Base-by-base conservation (phyloP, 805 yeast species). In the Wickerhamomyces ciferrii region DNA sequence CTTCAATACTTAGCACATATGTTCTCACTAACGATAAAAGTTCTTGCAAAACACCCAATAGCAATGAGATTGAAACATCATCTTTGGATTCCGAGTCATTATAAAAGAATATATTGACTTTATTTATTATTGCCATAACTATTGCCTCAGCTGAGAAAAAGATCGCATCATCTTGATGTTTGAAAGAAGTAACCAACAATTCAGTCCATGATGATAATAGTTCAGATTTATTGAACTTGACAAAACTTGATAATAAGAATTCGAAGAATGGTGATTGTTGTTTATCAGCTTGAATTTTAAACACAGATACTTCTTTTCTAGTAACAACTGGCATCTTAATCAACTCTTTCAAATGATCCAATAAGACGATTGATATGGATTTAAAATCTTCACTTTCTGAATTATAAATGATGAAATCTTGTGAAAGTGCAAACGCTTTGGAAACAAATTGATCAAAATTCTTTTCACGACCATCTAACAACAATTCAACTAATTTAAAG, bases 11-110 rank as follows among this genome's bases (percentile, higher is more conserved):
- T n/a, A 72, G 58, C 46, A 66, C 55, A 60, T 69, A 53, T 49
- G 67, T 55, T 47, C 69, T 51, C 44, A 53, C 51, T 24, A 56
- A 66, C 2, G 75, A 71, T 34, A 89, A 59, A 11, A 89, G 62
- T 43, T 81, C 84, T 55, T 88, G 91, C 21, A 88, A 58, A 0
- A 92, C 91, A 14, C 74, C 65, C 41, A 75, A 65, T 42, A 73
- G 62, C 41, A 74, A 59, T 43, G 78, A 58, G 50, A 79, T 62
- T 31, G 80, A 53, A 61, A 70, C 58, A 11, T 76, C 79, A 6
- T 76, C 71, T 7, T 58, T 60, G n/a, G 56, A 49, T 2, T 42
- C 44, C 0, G 45, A 43, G 14, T 52, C 49, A 13, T 46, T 45
- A 5, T 45, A 48, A 43, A 53, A 58, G 0, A 59, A 44, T 2